These are phyloP conservation scores for Rhododendron kiyosumense DNA, from an alignment of 148 eudicot species.

Conservation along the genomic window DNA sequence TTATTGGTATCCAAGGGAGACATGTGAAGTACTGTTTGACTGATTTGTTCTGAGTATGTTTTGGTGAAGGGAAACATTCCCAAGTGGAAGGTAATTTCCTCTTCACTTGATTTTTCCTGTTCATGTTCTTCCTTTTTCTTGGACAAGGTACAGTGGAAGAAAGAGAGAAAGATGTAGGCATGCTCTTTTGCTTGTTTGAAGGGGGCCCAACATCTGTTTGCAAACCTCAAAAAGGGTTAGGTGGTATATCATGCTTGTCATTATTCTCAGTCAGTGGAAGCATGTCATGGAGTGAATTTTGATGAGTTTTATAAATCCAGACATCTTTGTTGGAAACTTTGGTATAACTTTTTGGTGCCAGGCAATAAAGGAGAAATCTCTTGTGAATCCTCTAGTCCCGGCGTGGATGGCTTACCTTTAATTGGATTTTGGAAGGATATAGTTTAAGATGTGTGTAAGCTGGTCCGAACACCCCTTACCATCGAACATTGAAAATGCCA, in stretches of 20 bases:
- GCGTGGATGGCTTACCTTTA: not conserved
- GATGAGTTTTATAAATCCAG: not conserved
- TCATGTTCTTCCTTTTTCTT: not conserved
- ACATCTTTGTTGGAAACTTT: not conserved
- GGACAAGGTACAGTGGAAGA: not conserved
- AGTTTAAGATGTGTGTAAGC: no score
- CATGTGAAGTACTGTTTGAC: not conserved
- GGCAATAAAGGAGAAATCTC: no score
- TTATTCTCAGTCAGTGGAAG: not conserved
- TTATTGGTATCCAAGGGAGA: not conserved
- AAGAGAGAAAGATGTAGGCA: constrained; percentile 11
- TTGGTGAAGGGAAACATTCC: constrained; percentile 13
- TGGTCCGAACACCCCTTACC: no score
- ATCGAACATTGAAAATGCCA: no score
- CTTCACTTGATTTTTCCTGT: not conserved
- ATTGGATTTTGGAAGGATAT: no score
- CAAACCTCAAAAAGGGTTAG: no score
- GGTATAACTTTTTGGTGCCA: not conserved
- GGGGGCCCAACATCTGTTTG: constrained; percentile 9
- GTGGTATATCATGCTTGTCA: constrained; percentile 5
- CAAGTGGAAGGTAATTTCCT: constrained; percentile 5
- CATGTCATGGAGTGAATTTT: not conserved
- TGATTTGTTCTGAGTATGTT: not conserved
- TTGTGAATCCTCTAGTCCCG: not conserved
- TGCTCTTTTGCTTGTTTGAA: constrained; percentile 5